These are phyloP conservation scores for Sonneratia alba DNA, from an alignment of 345 rosid genomes.

Conservation along the genomic window DNA sequence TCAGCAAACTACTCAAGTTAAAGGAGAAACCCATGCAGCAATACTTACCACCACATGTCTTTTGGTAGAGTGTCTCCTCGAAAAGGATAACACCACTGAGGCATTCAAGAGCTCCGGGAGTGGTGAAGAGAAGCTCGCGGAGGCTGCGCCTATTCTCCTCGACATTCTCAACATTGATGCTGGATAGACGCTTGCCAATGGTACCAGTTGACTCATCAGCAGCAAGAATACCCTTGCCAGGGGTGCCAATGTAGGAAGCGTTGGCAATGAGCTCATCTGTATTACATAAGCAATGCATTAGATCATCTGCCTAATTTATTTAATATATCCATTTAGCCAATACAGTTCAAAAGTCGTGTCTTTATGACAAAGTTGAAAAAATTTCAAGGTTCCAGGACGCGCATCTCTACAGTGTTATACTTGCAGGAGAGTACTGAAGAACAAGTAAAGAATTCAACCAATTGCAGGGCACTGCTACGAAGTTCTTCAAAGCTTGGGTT, in stretches of 20 bases:
- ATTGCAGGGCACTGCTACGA: not conserved
- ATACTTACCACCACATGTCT: slow-evolving; percentile 51
- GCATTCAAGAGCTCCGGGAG: slow-evolving; percentile 60
- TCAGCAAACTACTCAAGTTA: no score
- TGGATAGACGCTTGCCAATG: slow-evolving; percentile 79
- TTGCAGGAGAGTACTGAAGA: not conserved
- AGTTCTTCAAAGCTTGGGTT: no score
- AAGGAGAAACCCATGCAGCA: no score
- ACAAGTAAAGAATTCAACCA: not conserved
- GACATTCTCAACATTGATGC: slow-evolving; percentile 78
- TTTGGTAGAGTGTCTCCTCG: slow-evolving; percentile 86
- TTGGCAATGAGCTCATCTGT: slow-evolving; percentile 74
- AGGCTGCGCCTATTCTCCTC: slow-evolving; percentile 77
- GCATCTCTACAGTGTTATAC: not conserved
- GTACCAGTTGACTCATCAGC: slow-evolving; percentile 97
- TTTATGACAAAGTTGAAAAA: not conserved
- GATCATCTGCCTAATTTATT: not conserved
- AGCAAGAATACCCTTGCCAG: slow-evolving; percentile 95
- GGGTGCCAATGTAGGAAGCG: slow-evolving; percentile 93
- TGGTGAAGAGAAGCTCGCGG: slow-evolving; percentile 84
- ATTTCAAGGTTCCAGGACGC: not conserved
- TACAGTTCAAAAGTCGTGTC: not conserved
- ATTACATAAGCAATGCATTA: not conserved
- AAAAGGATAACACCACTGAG: slow-evolving; percentile 83
- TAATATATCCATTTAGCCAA: not conserved